A percentile compares a stretch with the other conserved stretches of the same genome.
Evolutionary conservation across 1,139 yeast genomes (phyloP).

Genomic region (Debaryomyces robertsiae): DNA sequence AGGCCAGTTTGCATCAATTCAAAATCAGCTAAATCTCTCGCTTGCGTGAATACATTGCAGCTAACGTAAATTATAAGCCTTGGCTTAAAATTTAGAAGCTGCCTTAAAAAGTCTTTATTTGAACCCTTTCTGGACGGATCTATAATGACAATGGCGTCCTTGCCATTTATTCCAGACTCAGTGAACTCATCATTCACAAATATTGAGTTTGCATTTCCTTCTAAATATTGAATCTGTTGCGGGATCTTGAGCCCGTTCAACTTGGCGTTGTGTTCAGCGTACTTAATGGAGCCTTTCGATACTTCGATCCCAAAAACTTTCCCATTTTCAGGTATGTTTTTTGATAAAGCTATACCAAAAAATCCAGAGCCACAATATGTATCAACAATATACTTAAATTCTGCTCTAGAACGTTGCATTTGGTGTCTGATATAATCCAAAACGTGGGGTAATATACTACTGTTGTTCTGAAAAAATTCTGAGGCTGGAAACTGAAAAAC

Average conservation of each 20-base stretch:
- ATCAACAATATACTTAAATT: conserved; percentile 39
- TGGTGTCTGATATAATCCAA: conserved; percentile 35
- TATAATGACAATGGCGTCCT: conserved; percentile 42
- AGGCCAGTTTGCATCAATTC: conserved; percentile 23
- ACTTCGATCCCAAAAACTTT: conserved; percentile 50
- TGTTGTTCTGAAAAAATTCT: conserved; percentile 41
- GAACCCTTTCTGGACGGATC: conserved; percentile 53
- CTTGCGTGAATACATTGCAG: conserved; percentile 51
- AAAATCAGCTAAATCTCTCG: conserved; percentile 42
- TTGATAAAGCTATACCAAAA: conserved; percentile 43
- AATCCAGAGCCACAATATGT: conserved; percentile 53
- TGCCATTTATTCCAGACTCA: conserved; percentile 29
- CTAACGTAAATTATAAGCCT: conserved; percentile 43
- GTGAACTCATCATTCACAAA: conserved; percentile 31
- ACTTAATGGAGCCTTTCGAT: conserved; percentile 33
- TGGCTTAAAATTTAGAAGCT: conserved; percentile 41
- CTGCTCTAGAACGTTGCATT: conserved; percentile 15
- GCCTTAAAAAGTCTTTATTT: conserved; percentile 34
- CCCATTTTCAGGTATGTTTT: conserved; percentile 28
- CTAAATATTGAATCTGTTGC: conserved; percentile 33
- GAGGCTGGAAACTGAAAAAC: conserved; percentile 37
- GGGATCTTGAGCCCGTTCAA: conserved; percentile 38
- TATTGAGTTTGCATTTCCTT: conserved; percentile 42
- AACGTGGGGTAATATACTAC: conserved; percentile 37
- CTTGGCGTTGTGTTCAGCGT: conserved; percentile 43